phyloP scores from a whole-genome alignment of 2,329 filamentous ascomycete species.

The Nemania diffusa region DNA sequence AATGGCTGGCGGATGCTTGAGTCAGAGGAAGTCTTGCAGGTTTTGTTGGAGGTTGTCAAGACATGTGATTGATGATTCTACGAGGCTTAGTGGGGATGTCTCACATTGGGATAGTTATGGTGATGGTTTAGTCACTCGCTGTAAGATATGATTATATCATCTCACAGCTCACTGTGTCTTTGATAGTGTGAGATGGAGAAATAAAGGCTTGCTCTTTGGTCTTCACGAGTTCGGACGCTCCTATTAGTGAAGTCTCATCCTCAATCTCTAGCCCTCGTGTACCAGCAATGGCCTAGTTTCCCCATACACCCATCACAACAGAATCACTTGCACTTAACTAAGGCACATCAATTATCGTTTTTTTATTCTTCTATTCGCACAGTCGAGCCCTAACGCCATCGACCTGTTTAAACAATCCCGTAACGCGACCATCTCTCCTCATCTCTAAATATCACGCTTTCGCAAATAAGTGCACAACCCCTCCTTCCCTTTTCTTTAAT shows the following conservation, averaged over 20 bases:
- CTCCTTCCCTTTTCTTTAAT: constrained; percentile 63
- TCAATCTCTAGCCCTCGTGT: no score
- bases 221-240: neutral
- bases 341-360: neutral
- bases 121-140: neutral
- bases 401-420: neutral
- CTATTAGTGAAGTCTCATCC: no score
- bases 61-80: no score
- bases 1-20: neutral
- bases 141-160: neutral
- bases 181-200: neutral
- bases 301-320: neutral
- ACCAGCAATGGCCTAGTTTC: no score
- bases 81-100: constrained; percentile 6
- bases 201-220: neutral
- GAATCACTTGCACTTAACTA: neutral
- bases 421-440: neutral
- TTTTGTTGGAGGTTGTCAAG: neutral
- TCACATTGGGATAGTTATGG: neutral
- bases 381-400: neutral
- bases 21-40: neutral
- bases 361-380: neutral
- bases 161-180: neutral
- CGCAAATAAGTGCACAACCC: neutral
- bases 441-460: neutral